Evolutionary conservation across 371 early-diverging fungal species (phyloP).

Genomic region (Mucor velutinosus): DNA sequence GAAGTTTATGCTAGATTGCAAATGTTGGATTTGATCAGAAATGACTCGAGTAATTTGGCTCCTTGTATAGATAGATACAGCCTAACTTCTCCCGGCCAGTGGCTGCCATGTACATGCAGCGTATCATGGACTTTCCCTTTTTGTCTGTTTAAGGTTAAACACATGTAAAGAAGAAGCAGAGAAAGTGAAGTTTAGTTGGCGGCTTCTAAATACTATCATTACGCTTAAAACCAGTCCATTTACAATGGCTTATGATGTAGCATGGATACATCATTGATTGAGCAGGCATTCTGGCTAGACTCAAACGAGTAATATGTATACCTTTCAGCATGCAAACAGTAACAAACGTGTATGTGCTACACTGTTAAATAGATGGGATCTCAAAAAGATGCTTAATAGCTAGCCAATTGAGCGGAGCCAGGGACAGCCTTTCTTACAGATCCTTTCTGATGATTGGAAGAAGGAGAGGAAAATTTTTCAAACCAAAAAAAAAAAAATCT

Average conservation of each 20-base stretch:
- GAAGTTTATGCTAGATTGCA: background rate
- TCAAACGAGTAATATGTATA: background rate
- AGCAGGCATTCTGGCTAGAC: background rate
- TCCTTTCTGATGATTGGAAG: constrained; percentile 13
- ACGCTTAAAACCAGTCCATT: background rate
- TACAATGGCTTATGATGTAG: background rate
- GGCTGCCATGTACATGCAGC: background rate
- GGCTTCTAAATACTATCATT: background rate
- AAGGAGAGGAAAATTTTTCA: constrained; percentile 18
- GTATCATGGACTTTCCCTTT: background rate
- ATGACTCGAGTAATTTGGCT: background rate
- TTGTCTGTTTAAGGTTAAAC: background rate
- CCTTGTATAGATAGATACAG: background rate
- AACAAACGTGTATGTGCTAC: background rate
- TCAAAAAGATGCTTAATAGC: background rate
- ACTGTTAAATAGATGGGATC: constrained; percentile 1
- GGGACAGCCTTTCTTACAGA: constrained; percentile 20
- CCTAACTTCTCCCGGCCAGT: background rate
- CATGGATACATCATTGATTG: background rate
- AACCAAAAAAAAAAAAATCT: constrained; percentile 12
- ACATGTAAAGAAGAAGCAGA: background rate
- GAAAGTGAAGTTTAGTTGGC: background rate
- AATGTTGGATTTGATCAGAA: background rate
- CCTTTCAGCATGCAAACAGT: background rate
- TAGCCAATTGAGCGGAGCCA: constrained; percentile 10